Evolutionary conservation across 352 stramenopile species (phyloP), one percentile per base, ranked within the genome.

Genomic region (Globisporangium viniferum): DNA sequence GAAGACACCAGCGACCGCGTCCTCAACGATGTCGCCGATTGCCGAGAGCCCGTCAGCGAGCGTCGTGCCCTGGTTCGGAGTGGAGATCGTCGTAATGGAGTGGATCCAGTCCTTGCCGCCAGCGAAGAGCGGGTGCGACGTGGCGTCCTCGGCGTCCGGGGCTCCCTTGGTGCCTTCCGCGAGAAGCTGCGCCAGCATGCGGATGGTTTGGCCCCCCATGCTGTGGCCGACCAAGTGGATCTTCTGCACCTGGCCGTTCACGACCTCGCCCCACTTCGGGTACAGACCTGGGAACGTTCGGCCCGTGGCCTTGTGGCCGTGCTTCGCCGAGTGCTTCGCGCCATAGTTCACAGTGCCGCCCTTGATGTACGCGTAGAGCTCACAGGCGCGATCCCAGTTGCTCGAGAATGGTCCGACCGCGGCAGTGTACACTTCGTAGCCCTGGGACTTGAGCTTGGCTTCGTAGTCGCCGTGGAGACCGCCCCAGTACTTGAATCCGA

Each of bases 281-380:
- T 75, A 83, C 24, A 86, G 24, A 29, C 78, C 78, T 10, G 70
- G 56, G 54, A 66, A 80, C 35, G 69, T 78, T 4, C 67, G 66
- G 4, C 75, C 75, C 15, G 66, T 78, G 31, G 39, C 56, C 6
- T 64, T 72, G 65, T 86, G 78, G 58, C 59, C 57, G 61, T 80
- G 64, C 10, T 41, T 51, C 6, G 65, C 56, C 5, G 73, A 59
- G 74, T 86, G 78, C 56, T 74, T 72, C 5, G 48, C 51, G 36
- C 78, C 78, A 62, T 86, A 86, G 73, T 81, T 63, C 36, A 83
- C 76, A 2, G 59, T 70, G 48, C 71, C 73, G 49, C 78, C 78
- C 57, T 82, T 82, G 64, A 86, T 81, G 57, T 79, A 73, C 51
- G 78, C 76, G 71, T 77, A 86, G 1, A 86, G 63, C 65, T 86